phyloP scores from a whole-genome alignment of 192 early-diverging fungal genomes.

The Coemansia sp. region DNA sequence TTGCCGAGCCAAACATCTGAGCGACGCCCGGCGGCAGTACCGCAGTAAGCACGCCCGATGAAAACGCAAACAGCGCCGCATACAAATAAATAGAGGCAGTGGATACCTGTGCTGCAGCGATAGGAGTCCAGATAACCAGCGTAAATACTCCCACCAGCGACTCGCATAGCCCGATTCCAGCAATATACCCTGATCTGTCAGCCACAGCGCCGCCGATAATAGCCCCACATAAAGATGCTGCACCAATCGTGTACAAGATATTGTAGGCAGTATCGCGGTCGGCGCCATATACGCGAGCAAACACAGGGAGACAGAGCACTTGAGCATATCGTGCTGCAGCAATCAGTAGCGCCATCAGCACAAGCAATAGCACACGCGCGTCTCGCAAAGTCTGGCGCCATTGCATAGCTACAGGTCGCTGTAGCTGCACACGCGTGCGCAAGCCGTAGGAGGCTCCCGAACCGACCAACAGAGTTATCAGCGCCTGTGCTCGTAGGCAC shows the following conservation, averaged over 20 bases:
- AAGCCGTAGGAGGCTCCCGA: conserved; percentile 8
- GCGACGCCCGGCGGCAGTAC: conserved; percentile 20
- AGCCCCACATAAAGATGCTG: conserved; percentile 9
- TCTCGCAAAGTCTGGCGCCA: conserved; percentile 13
- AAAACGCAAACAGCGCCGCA: conserved; percentile 25
- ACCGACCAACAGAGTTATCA: conserved; percentile 27
- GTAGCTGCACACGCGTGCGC: conserved; percentile 15
- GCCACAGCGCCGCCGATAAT: conserved; percentile 13
- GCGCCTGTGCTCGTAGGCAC: conserved; percentile 25
- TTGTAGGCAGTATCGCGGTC: neutral
- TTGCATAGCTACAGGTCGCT: neutral
- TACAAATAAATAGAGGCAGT: conserved; percentile 28
- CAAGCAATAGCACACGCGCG: conserved; percentile 16
- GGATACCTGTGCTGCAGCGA: neutral
- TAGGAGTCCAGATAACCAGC: conserved; percentile 26
- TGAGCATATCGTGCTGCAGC: conserved; percentile 26
- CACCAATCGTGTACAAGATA: conserved; percentile 29
- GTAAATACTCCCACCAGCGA: conserved; percentile 25
- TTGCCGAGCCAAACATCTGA: conserved; percentile 34
- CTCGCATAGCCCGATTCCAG: conserved; percentile 32
- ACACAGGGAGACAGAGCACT: conserved; percentile 26
- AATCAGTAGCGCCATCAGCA: conserved; percentile 22
- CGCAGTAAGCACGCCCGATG: conserved; percentile 16
- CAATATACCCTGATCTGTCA: conserved; percentile 24
- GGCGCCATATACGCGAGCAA: conserved; percentile 15